Evolutionary conservation across 441 rosid genomes (phyloP).

Genomic region (Iberis amara): DNA sequence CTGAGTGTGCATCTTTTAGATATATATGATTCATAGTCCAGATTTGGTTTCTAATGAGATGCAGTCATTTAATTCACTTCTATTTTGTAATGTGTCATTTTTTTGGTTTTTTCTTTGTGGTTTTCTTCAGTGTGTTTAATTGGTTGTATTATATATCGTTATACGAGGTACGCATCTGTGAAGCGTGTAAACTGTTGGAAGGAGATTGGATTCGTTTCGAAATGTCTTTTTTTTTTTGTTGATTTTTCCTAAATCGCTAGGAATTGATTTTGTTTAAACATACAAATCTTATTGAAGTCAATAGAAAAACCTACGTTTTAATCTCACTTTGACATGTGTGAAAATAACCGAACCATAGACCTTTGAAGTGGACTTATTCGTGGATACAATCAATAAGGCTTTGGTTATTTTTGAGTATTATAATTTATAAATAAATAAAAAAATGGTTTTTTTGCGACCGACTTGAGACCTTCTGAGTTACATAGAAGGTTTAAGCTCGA

Average conservation of each 20-base stretch:
- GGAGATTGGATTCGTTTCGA: not conserved
- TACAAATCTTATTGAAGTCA: no score
- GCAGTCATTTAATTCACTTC: not conserved
- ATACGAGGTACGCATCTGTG: conserved; percentile 18
- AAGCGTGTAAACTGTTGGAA: conserved; percentile 22
- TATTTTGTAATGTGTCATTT: conserved; percentile 20
- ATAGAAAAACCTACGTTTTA: no score
- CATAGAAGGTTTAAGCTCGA: not conserved
- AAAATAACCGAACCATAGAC: no score
- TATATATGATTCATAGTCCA: conserved; percentile 10
- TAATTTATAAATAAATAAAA: no score
- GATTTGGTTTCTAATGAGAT: not conserved
- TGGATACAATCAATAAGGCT: no score
- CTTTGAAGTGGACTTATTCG: conserved; percentile 1
- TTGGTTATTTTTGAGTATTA: no score
- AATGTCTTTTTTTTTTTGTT: no score
- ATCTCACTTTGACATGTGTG: no score
- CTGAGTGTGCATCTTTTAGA: conserved; percentile 10
- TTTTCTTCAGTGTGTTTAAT: conserved; percentile 2
- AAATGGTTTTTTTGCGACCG: conserved; percentile 4
- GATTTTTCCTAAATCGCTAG: no score
- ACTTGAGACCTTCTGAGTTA: conserved; percentile 16
- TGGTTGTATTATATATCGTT: conserved; percentile 5
- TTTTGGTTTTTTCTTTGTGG: not conserved
- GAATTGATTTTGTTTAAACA: not conserved